Base-by-base conservation (phyloP, 495 filamentous ascomycete genomes). In the Penicillium bovifimosum region DNA sequence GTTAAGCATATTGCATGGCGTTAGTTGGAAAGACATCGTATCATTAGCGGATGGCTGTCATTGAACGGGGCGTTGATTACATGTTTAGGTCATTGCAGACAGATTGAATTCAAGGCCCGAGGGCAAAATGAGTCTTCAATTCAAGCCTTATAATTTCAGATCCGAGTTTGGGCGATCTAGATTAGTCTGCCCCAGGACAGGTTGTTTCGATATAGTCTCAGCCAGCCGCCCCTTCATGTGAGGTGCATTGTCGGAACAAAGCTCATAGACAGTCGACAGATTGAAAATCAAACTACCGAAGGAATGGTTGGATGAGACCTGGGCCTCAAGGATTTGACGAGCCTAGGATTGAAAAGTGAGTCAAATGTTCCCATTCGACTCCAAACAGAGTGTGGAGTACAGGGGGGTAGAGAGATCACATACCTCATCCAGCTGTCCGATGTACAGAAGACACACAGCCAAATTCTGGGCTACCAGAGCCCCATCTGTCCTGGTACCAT, bases 251-350 rank as follows among this genome's bases (percentile, higher is more conserved):
- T 97, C 91, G 2, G 86, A 88, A 59, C 87, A 92, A 5, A 98
- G 80, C 67, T 98, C 93, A 63, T 95, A 98, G 57, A 95, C 80
- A 0, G 93, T 96, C 13, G 82, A 79, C 7, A 98, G 73, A 63
- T 98, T 98, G 68, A 96, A 98, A 1, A 90, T 78, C 14, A 95
- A 64, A 8, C 86, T 86, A 39, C 83, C 79, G 55, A 91, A 95
- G 0, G 81, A 79, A 17, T 80, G 70, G 6, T 81, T 78, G 1
- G 71, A 59, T 6, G 80, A 77, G 7, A 90, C 67, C 17, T 92
- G 68, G 0, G 71, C 67, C 57, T 90, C 86, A 2, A 96, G 70
- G 5, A 86, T 59, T 7, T 67, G 60, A 18, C 80, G 80, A 5
- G 85, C 81, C 85, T 60, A 41, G 18, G 27, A 20, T 27, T 0